These are phyloP conservation scores for Fusarium staphyleae DNA, from an alignment of 2,329 filamentous ascomycete species.

Conservation along the genomic window DNA sequence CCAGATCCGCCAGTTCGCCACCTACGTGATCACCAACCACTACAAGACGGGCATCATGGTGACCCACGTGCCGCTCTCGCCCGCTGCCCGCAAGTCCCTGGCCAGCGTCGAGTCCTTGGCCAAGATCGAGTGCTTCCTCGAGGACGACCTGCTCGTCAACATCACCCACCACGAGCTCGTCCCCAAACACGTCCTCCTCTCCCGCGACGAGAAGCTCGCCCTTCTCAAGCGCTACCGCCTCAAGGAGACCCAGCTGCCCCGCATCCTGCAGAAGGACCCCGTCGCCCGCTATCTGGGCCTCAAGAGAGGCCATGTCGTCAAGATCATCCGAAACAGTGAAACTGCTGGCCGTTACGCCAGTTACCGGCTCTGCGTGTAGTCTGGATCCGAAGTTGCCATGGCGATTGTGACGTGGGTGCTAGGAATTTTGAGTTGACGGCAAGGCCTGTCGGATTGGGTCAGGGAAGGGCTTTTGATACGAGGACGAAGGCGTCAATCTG, in stretches of 20 bases:
- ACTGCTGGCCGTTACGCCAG: constrained; percentile 96
- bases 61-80: constrained; percentile 80
- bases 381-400: neutral
- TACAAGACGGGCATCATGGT: constrained; percentile 93
- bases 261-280: constrained; percentile 90
- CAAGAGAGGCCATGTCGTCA: constrained; percentile 92
- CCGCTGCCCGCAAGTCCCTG: constrained; percentile 87
- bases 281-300: constrained; percentile 92
- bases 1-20: constrained; percentile 89
- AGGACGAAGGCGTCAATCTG: constrained; percentile 42
- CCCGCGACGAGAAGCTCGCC: constrained; percentile 85
- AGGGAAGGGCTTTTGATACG: constrained; percentile 30
- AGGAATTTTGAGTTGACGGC: neutral
- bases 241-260: constrained; percentile 96
- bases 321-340: constrained; percentile 96
- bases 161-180: constrained; percentile 98
- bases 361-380: constrained; percentile 76
- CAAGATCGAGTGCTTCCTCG: constrained; percentile 92
- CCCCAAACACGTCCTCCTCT: constrained; percentile 89
- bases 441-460: constrained; percentile 19
- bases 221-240: constrained; percentile 89
- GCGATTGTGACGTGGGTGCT: neutral
- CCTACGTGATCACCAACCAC: constrained; percentile 78
- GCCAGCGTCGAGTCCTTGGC: constrained; percentile 77
- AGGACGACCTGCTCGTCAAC: constrained; percentile 95